A percentile compares a stretch with the other conserved stretches of the same genome.
These are phyloP conservation scores for Biscogniauxia marginata DNA, from an alignment of 2,329 filamentous ascomycete species.

Conservation along the genomic window DNA sequence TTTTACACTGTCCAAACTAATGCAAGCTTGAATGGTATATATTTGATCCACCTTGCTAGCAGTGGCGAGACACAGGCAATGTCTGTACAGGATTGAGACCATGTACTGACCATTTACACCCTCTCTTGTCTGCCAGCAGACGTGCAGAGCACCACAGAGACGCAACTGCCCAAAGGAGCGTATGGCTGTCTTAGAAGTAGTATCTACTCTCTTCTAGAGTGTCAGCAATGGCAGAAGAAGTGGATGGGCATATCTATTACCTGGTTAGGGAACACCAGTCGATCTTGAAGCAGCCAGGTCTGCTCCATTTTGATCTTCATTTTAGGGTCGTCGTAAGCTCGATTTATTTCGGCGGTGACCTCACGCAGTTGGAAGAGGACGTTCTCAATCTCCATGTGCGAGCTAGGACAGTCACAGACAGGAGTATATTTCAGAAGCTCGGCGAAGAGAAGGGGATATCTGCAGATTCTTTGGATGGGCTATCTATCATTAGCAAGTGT, in stretches of 20 bases:
- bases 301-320: constrained; percentile 72
- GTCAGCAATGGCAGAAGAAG: constrained; percentile 17
- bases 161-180: constrained; percentile 76
- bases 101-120: constrained; percentile 76
- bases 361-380: constrained; percentile 70
- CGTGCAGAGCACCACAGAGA: constrained; percentile 79
- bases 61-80: constrained; percentile 74
- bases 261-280: constrained; percentile 70
- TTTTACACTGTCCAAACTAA: constrained; percentile 63
- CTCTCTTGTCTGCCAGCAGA: constrained; percentile 73
- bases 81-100: constrained; percentile 79
- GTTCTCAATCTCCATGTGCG: constrained; percentile 76
- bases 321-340: constrained; percentile 73
- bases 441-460: constrained; percentile 82
- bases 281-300: constrained; percentile 82
- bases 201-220: constrained; percentile 44
- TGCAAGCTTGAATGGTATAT: constrained; percentile 73
- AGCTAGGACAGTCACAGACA: constrained; percentile 78
- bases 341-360: constrained; percentile 77
- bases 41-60: constrained; percentile 61
- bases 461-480: constrained; percentile 91
- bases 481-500: constrained; percentile 36
- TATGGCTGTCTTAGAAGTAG: constrained; percentile 62
- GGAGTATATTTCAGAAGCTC: constrained; percentile 83
- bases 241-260: constrained; percentile 52